Conservation (phyloP, 345 rosid species). For the Abelmoschus esculentus region DNA sequence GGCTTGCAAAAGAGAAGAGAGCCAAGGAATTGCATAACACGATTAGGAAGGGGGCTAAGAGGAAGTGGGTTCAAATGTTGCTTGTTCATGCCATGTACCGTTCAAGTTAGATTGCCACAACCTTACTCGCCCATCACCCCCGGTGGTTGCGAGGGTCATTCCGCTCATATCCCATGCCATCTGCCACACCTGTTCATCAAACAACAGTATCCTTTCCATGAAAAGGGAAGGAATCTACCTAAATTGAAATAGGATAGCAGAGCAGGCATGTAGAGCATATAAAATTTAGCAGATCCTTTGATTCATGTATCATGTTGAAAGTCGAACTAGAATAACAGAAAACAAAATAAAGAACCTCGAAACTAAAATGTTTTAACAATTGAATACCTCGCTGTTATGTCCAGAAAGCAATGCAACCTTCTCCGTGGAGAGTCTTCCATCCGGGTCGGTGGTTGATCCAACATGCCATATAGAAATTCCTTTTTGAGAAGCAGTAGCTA, state of each 20-base stretch:
- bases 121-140: constrained; percentile 64
- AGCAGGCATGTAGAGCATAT: neutral
- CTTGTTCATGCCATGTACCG: constrained; percentile 83
- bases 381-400: constrained; percentile 67
- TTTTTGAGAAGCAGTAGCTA: constrained; percentile 72
- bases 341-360: neutral
- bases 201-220: neutral
- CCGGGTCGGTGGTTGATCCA: constrained; percentile 54
- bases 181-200: constrained; percentile 65
- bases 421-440: constrained; percentile 71
- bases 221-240: neutral
- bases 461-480: constrained; percentile 84
- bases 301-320: neutral
- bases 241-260: too few relatives aligned
- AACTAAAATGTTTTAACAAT: neutral
- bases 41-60: too few relatives aligned
- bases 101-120: constrained; percentile 92
- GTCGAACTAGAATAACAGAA: neutral
- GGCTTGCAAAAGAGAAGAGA: neutral
- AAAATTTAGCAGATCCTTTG: neutral
- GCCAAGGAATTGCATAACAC: neutral
- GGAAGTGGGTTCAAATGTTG: constrained; percentile 45
- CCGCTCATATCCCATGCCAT: constrained; percentile 99
- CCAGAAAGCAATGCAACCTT: constrained; percentile 61
- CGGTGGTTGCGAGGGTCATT: constrained; percentile 84